Evolutionary conservation across 805 yeast genomes (phyloP).

Genomic region (Scheffersomyces amazonensis): DNA sequence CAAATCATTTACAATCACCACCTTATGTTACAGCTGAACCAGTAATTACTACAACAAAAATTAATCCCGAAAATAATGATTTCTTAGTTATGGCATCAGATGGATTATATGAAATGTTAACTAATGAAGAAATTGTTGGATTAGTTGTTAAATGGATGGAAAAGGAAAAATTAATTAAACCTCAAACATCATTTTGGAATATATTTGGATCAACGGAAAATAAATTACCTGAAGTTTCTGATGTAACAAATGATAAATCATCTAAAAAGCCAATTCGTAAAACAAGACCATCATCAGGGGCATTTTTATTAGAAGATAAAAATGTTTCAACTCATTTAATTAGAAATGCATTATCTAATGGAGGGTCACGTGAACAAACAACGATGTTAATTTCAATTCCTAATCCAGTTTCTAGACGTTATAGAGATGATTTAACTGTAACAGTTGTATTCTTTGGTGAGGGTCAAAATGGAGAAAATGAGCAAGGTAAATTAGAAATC

Average conservation of each 20-base stretch:
- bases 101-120: slow-evolving; percentile 87
- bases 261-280: slow-evolving; percentile 77
- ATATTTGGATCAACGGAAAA: slow-evolving; percentile 39
- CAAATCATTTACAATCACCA: slow-evolving; percentile 75
- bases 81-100: slow-evolving; percentile 92
- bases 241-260: slow-evolving; percentile 55
- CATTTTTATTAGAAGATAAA: slow-evolving; percentile 69
- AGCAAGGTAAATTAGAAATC: slow-evolving; percentile 50
- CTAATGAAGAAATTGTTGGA: slow-evolving; percentile 90
- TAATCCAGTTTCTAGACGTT: slow-evolving; percentile 83
- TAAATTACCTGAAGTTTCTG: slow-evolving; percentile 61
- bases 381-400: slow-evolving; percentile 89
- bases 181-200: slow-evolving; percentile 47
- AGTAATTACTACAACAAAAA: slow-evolving; percentile 76
- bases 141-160: slow-evolving; percentile 94
- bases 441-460: slow-evolving; percentile 92
- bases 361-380: slow-evolving; percentile 85
- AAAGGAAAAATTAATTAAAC: slow-evolving; percentile 58
- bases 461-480: slow-evolving; percentile 37
- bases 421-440: slow-evolving; percentile 94
- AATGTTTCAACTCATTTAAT: slow-evolving; percentile 92
- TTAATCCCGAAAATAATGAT: slow-evolving; percentile 69
- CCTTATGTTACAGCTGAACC: slow-evolving; percentile 99
- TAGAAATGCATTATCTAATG: slow-evolving; percentile 84
- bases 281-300: slow-evolving; percentile 29